Evolutionary conservation across 1,284 basidiomycete species (phyloP), one percentile per base, ranked within the genome.

Genomic region (Irpex sp.): DNA sequence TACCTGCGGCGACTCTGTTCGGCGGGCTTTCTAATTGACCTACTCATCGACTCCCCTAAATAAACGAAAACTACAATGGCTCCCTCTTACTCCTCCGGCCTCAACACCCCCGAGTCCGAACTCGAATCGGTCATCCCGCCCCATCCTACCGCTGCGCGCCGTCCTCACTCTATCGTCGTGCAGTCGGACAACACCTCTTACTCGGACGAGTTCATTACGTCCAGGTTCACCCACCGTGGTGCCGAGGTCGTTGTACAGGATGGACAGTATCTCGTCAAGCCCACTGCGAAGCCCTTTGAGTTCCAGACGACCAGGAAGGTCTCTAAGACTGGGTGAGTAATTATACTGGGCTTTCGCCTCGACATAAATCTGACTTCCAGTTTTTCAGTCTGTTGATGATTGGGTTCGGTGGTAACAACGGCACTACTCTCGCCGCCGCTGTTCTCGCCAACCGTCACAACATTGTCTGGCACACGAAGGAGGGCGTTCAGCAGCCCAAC

Each of bases 371-470:
- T 26, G 21, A 26, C 21, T 26, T 26, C 21, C 21, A 26, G 21
- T 26, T 26, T 26, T 59, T 17, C 52, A 97, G 97, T 65, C 84
- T 98, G 69, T 93, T 99, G 92, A 91, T 99, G 84, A 91, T 98
- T 73, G 97, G 97, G 68, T 81, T 96, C 68, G 97, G 97, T 68
- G 97, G 97, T 65, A 99, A 99, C 86, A 99, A 99, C 75, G 97
- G 97, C 65, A 89, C 93, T 62, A 99, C 97, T 55, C 86, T 98
- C 64, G 91, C 91, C 69, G 96, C 97, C 34, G 97, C 96, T 69
- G 89, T 98, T 75, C 87, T 98, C 71, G 97, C 97, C 74, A 99
- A 99, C 85, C 89, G 89, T 70, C 92, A 98, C 83, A 90, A 93
- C 78, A 94, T 99, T 77, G 81, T 85, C 67, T 99, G 97, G 97